Evolutionary conservation across 495 filamentous ascomycete genomes (phyloP), one percentile per base, ranked within the genome.

Genomic region (Astrothelium macrocarpum): DNA sequence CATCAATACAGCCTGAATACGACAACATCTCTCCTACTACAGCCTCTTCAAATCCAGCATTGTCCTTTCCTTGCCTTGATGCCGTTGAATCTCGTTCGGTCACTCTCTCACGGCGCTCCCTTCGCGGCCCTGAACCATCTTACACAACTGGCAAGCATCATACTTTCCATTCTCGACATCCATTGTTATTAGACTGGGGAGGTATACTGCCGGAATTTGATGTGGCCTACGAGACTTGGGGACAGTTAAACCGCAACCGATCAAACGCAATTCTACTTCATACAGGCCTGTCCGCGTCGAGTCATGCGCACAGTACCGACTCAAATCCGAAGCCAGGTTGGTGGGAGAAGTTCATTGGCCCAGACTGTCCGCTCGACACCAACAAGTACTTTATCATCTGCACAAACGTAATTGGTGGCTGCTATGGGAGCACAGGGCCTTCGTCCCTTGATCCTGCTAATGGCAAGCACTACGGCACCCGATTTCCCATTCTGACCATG

Each of bases 321-420:
- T 79, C 76, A 16, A 99, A 97, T 73, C 83, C 89, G 0, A 89
- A 95, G 73, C 86, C 89, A 0, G 94, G 94, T 0, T 99, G 94
- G 94, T 99, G 94, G 94, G 95, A 99, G 78, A 95, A 89, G 73
- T 99, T 99, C 74, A 97, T 99, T 67, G 94, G 94, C 0, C 89
- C 95, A 0, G 91, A 90, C 0, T 80, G 81, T 32, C 86, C 91
- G 25, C 74, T 99, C 7, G 90, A 99, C 74, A 99, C 95, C 1
- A 74, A 93, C 70, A 93, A 90, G 71, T 96, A 95, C 76, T 88
- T 87, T 71, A 76, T 99, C 59, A 90, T 99, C 65, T 99, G 94
- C 75, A 97, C 95, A 10, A 99, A 99, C 73, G 90, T 97, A 18
- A 81, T 99, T 36, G 94, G 95, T 26, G 90, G 95, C 25, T 99